These are phyloP conservation scores for Exophiala spinifera DNA, from an alignment of 2,329 filamentous ascomycete genomes.

Conservation along the genomic window DNA sequence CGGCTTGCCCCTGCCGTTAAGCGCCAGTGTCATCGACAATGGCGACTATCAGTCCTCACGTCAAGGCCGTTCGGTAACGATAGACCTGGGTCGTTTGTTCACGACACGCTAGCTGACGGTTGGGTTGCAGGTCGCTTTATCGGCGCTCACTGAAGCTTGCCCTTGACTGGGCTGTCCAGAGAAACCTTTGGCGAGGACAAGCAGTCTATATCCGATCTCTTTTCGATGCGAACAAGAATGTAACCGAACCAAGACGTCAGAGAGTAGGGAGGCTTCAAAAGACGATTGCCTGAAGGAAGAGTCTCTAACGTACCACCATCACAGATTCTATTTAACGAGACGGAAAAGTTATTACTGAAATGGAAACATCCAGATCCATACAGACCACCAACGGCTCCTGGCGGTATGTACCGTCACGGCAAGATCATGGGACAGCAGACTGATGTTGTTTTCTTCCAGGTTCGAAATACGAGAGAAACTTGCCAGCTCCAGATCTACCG, in stretches of 20 bases:
- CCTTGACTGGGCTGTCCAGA: constrained; percentile 91
- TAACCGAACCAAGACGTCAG: constrained; percentile 81
- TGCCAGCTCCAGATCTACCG: constrained; percentile 74
- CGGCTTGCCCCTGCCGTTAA: constrained; percentile 1
- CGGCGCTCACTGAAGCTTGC: constrained; percentile 88
- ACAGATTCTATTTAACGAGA: constrained; percentile 80
- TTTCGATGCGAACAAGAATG: constrained; percentile 85
- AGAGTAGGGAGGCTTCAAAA: constrained; percentile 58
- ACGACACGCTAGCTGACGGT: constrained; percentile 29
- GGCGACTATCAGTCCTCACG: constrained; percentile 32
- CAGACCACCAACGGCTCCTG: constrained; percentile 81
- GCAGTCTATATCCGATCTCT: constrained; percentile 92
- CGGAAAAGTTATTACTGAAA: constrained; percentile 79
- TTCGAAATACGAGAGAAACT: constrained; percentile 93
- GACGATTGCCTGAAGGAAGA: neutral
- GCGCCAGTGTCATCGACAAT: constrained; percentile 30
- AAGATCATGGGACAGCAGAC: neutral
- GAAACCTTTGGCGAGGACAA: constrained; percentile 91
- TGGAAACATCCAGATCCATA: constrained; percentile 99
- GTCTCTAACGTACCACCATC: constrained; percentile 16
- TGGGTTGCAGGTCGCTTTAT: constrained; percentile 65
- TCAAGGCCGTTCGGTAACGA: constrained; percentile 39
- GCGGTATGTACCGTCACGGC: constrained; percentile 59
- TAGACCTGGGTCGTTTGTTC: constrained; percentile 8
- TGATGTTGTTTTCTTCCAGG: constrained; percentile 52